A percentile compares a stretch with the other conserved stretches of the same genome.
phyloP scores from a whole-genome alignment of 2,329 filamentous ascomycete genomes.

The Pseudogymnoascus sp. region DNA sequence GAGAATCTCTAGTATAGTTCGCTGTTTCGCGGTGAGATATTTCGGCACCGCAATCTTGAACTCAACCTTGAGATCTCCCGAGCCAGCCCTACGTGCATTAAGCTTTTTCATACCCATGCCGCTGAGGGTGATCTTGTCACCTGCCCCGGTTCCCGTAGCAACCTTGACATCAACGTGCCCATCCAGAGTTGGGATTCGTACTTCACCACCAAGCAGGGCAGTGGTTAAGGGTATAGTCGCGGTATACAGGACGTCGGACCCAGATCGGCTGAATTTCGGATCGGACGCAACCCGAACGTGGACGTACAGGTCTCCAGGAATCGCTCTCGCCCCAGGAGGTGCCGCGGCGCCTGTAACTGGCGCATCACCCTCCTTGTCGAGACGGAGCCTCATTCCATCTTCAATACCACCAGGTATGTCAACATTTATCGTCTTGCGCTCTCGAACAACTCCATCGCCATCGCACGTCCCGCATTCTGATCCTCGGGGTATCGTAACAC shows the following conservation, averaged over 20 bases:
- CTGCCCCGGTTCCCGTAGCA: slow-evolving; percentile 82
- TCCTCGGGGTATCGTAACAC: slow-evolving; percentile 67
- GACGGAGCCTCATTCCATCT: slow-evolving; percentile 85
- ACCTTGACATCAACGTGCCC: slow-evolving; percentile 87
- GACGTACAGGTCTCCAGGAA: slow-evolving; percentile 84
- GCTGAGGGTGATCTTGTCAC: slow-evolving; percentile 79
- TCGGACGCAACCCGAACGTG: slow-evolving; percentile 85
- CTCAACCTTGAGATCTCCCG: slow-evolving; percentile 83
- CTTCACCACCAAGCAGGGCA: slow-evolving; percentile 83
- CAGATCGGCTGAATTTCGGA: slow-evolving; percentile 77
- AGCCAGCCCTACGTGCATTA: slow-evolving; percentile 54
- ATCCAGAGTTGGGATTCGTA: slow-evolving; percentile 81
- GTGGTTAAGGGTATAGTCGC: slow-evolving; percentile 88
- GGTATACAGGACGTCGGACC: slow-evolving; percentile 87
- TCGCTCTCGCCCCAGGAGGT: slow-evolving; percentile 54
- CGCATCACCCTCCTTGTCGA: slow-evolving; percentile 81
- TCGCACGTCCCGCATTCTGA: slow-evolving; percentile 73
- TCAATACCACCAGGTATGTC: slow-evolving; percentile 95
- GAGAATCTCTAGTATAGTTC: slow-evolving; percentile 88
- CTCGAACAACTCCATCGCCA: slow-evolving; percentile 77
- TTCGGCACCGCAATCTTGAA: slow-evolving; percentile 96
- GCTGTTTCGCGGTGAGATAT: slow-evolving; percentile 82
- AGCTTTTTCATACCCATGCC: slow-evolving; percentile 95
- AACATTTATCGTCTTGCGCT: slow-evolving; percentile 74
- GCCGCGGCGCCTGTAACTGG: slow-evolving; percentile 66